Base-by-base conservation (phyloP, 2,329 filamentous ascomycete species). In the Aspergillus pseudoviridinutans region DNA sequence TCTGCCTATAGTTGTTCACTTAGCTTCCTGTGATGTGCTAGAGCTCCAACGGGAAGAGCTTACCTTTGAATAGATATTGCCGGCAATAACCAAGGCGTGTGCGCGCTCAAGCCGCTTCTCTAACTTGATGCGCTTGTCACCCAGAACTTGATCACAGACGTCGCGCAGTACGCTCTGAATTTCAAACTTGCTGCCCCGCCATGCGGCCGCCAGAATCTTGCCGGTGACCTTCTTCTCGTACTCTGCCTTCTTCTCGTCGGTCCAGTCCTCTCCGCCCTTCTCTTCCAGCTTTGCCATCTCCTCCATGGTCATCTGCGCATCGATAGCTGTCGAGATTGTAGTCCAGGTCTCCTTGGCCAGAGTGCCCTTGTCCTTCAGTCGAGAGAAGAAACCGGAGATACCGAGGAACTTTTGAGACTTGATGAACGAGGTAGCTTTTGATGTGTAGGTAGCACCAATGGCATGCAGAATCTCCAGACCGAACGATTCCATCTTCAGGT, bases 401-500 rank as follows among this genome's bases (percentile, higher is more conserved):
- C 94, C 94, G 58, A 99, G 87, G 79, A 96, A 95, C 76, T 97
- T 97, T 73, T 99, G 94, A 51, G 89, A 93, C 74, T 96, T 96
- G 64, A 99, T 82, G 70, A 97, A 88, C 1, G 87, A 88, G 1
- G 89, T 90, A 3, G 89, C 91, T 77, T 97, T 97, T 73, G 87
- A 86, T 28, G 94, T 78, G 75, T 99, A 99, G 3, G 91, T 96
- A 65, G 89, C 83, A 17, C 94, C 94, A 68, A 99, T 95, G 49
- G 94, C 92, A 74, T 97, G 93, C 51, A 97, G 81, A 66, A 97
- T 97, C 66, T 99, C 94, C 46, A 99, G 82, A 53, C 94, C 94
- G 67, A 99, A 99, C 0, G 90, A 95, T 78, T 99, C 94, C 91
- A 99, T 99, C 82, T 97, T 99, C 67, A 99, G 81, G 71, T 97